Evolutionary conservation across 2,329 filamentous ascomycete genomes (phyloP), one percentile per base, ranked within the genome.

Genomic region (Exserohilum turcica): DNA sequence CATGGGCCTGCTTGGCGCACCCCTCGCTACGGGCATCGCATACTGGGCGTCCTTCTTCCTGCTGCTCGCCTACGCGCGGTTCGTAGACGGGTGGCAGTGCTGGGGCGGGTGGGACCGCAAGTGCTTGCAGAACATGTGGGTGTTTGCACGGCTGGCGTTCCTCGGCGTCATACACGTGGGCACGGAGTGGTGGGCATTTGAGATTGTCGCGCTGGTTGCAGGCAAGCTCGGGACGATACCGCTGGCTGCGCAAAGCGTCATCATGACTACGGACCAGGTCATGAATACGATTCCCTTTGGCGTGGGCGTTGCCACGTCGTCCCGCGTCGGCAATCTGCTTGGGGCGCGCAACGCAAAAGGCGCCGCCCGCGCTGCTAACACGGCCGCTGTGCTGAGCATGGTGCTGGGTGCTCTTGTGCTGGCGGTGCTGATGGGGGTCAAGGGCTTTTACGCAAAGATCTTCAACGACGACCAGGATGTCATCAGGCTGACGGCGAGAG

Each of bases 121-220:
- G 42, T 88, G 87, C 2, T 69, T 89, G n/a, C 78, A 82, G 1
- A 89, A 92, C 64, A 79, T 89, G 13, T 76, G 82, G 13, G 85
- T 86, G 0, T 96, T 96, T 70, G 81, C 89, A 1, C 84, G 86
- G 8, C 84, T 96, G 3, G 90, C 91, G 0, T 74, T 88, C 12
- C 78, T 95, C 0, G 92, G 91, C 0, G 80, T 95, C 36, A 76
- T 95, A 3, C 91, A 95, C 59, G 89, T 96, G 5, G 92, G 90
- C 3, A 94, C 91, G 0, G 92, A 96, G 74, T 96, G 91, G 91
- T 95, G 91, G 91, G 92, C 91, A 0, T 96, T 96, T 64, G 91
- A 95, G 74, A 93, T 95, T 60, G 90, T 95, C 1, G 90, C 91
- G 1, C 82, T 95, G 0, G 90, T 89, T 2, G 91, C 91, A 5